These are phyloP conservation scores for Boletales sp. DNA, from an alignment of 768 basidiomycete genomes.

Conservation along the genomic window DNA sequence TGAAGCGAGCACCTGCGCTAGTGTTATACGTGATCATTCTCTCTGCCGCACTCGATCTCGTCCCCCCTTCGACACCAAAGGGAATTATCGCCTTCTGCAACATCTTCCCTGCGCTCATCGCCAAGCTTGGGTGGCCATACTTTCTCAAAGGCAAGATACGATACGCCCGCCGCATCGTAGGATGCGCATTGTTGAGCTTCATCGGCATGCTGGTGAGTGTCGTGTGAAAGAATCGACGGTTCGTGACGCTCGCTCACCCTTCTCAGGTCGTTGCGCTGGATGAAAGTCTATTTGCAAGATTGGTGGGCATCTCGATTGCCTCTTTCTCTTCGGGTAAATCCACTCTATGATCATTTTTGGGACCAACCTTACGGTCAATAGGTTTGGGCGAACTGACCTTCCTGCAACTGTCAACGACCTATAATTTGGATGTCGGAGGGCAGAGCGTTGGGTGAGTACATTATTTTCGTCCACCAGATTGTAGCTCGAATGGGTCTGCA, in stretches of 20 bases:
- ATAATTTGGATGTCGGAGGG: slow-evolving; percentile 67
- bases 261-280: slow-evolving; percentile 74
- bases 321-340: slow-evolving; percentile 78
- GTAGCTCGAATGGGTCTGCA: slow-evolving; percentile 19
- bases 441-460: slow-evolving; percentile 71
- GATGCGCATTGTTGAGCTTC: slow-evolving; percentile 74
- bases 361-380: slow-evolving; percentile 25
- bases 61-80: slow-evolving; percentile 88
- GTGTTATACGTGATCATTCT: slow-evolving; percentile 96
- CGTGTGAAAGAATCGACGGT: background rate
- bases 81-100: slow-evolving; percentile 96
- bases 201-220: slow-evolving; percentile 81
- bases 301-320: slow-evolving; percentile 78
- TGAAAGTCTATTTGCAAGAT: slow-evolving; percentile 58
- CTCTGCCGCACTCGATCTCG: slow-evolving; percentile 92
- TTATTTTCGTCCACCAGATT: background rate
- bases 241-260: background rate
- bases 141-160: slow-evolving; percentile 81
- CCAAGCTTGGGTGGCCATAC: slow-evolving; percentile 93
- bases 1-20: slow-evolving; percentile 23
- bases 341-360: background rate
- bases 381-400: slow-evolving; percentile 94
- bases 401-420: slow-evolving; percentile 87
- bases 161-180: slow-evolving; percentile 69
- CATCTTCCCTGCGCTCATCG: slow-evolving; percentile 81